Evolutionary conservation across 192 early-diverging fungal species (phyloP), one percentile per base, ranked within the genome.

Genomic region (Umbelopsis sp.): DNA sequence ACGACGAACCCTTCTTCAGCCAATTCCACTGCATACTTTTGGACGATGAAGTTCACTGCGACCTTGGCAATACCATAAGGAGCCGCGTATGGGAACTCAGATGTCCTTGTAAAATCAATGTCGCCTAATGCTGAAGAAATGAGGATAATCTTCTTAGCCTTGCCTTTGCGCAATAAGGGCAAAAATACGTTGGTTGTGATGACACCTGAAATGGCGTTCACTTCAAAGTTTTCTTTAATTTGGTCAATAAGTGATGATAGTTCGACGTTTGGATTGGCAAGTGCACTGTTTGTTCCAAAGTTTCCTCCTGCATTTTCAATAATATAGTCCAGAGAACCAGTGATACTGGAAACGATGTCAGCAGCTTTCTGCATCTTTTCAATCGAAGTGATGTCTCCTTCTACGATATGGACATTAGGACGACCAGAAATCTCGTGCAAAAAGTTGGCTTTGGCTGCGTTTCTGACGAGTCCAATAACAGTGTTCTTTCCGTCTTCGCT

Each of bases 101-200:
- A 38, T 7, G 0, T n/a, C 2, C 12, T 17, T 2, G 26, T 56
- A 16, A 56, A 69, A 6, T 22, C 24, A 45, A 62, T 17, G 1
- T 74, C 75, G 5, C 71, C 78, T 7, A 75, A 17, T 45, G 51
- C 43, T 22, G 74, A 75, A 4, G 73, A 72, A 11, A 80, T 73
- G 41, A 75, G 72, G 56, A 75, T 51, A 31, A 80, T 73, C 7
- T 65, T 68, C n/a, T 66, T 71, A 0, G 21, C 22, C 2, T 71
- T 41, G 4, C 66, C 43, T 26, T 75, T 75, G 8, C 50, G 66
- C 20, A 74, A 43, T 16, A 74, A 52, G 3, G 69, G 52, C 20
- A 80, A 14, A 16, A 65, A 41, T 16, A 20, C 56, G 14, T 65
- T 70, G 0, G 66, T 71, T 22, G 66, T 52, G 44, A 69, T 54